phyloP scores from a whole-genome alignment of 345 rosid genomes.

The Psidium guajava region DNA sequence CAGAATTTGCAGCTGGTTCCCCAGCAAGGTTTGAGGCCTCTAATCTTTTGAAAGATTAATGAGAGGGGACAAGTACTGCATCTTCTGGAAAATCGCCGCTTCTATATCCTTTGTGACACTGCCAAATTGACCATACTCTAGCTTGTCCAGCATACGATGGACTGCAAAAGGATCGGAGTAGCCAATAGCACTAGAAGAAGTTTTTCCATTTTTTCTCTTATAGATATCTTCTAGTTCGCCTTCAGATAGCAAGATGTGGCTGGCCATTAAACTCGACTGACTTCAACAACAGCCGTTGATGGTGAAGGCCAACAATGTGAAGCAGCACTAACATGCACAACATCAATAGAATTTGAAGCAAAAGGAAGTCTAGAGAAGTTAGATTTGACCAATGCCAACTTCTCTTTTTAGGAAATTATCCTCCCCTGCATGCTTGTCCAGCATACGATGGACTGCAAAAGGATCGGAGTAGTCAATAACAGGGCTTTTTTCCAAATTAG shows the following conservation, averaged over 20 bases:
- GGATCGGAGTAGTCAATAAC: no score
- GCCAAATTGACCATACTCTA: conserved; percentile 48
- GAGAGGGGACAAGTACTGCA: conserved; percentile 13
- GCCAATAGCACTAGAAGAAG: conserved; percentile 19
- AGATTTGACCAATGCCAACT: conserved; percentile 65
- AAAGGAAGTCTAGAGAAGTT: conserved; percentile 87
- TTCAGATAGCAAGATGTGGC: conserved; percentile 42
- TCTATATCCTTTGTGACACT: conserved; percentile 54
- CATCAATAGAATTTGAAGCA: conserved; percentile 57
- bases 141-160: conserved; percentile 19
- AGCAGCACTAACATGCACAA: conserved; percentile 90
- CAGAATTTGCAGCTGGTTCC: not conserved
- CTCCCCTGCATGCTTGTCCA: conserved; percentile 38
- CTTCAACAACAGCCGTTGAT: conserved; percentile 72
- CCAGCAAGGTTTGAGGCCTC: conserved; percentile 9
- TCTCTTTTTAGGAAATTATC: conserved; percentile 60
- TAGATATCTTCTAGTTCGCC: conserved; percentile 52
- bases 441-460: no score
- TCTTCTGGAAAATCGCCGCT: conserved; percentile 32
- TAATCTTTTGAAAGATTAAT: not conserved
- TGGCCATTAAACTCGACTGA: conserved; percentile 74
- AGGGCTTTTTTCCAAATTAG: no score
- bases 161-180: conserved; percentile 49
- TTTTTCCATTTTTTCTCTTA: not conserved
- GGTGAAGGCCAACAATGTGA: conserved; percentile 96